These are phyloP conservation scores for Xylariaceae sp. DNA, from an alignment of 2,329 filamentous ascomycete genomes.

Conservation along the genomic window DNA sequence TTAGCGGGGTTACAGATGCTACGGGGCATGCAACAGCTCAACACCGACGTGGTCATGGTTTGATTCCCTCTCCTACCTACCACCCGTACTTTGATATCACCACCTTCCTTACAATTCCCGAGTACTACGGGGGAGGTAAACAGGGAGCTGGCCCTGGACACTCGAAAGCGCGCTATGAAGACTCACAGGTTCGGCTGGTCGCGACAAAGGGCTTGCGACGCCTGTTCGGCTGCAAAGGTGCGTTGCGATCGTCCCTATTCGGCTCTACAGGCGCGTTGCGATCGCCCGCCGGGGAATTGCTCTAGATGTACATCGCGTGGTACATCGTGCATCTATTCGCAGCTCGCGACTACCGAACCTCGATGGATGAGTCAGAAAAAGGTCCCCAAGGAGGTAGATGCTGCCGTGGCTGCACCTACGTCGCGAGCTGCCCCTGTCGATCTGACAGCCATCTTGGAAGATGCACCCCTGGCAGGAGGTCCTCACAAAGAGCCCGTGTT, in stretches of 20 bases:
- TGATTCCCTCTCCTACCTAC: too few species aligned
- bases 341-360: conserved; percentile 1
- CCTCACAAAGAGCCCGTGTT: neutral
- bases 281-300: conserved; percentile 26
- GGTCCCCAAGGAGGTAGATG: conserved; percentile 1
- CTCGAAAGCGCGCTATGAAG: too few species aligned
- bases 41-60: too few species aligned
- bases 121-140: too few species aligned
- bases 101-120: too few species aligned
- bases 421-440: neutral
- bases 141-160: too few species aligned
- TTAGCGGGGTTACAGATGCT: too few species aligned
- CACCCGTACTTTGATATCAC: too few species aligned
- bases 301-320: conserved; percentile 24
- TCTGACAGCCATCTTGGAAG: neutral
- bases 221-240: conserved; percentile 30
- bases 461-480: neutral
- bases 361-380: neutral
- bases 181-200: conserved; percentile 26
- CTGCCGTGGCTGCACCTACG: neutral
- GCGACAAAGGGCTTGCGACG: conserved; percentile 32
- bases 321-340: conserved; percentile 24
- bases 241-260: conserved; percentile 34
- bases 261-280: conserved; percentile 31
- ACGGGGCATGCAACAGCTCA: too few species aligned